Evolutionary conservation across 768 basidiomycete species (phyloP), one percentile per base, ranked within the genome.

Genomic region (Mycena chlorophos): DNA sequence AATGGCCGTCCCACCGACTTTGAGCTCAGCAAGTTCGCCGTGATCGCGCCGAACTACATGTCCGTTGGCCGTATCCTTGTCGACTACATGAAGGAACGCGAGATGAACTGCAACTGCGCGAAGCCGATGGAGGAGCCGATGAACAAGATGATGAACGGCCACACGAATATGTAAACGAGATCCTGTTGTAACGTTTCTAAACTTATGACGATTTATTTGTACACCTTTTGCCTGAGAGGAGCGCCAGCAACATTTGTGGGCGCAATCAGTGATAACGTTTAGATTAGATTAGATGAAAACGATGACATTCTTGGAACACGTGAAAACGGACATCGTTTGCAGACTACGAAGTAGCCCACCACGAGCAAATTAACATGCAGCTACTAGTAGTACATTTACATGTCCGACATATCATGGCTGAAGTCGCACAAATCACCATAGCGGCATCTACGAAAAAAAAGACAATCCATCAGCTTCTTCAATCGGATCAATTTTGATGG

Each of bases 401-500:
- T 61, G 20, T 55, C 60, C 50, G 70, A 72, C 58, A 68, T 66
- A 57, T 83, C 90, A 68, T 93, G 90, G 64, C 84, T 79, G 73
- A 87, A 92, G 73, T 90, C 89, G 77, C 90, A 93, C 71, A 86
- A 86, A 76, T 93, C 90, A 56, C 90, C 90, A 67, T 85, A 91
- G 80, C 83, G 85, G 83, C 90, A 92, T 83, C 90, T 92, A n/a
- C n/a, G n/a, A n/a, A n/a, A 82, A 78, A 74, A 77, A 78, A 67
- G 71, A 63, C 63, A 67, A 63, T 75, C 76, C 70, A 78, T 68
- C n/a, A 46, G 22, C n/a, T 27, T 46, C 23, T 13, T 46, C 20
- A 46, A 16, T 42, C 20, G 6, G 45, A 13, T 5, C 6, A 59
- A 66, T 65, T 65, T 68, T 71, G 72, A 78, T 78, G 68, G 39